Percentiles rank a stretch among this genome's conserved stretches.
These are phyloP conservation scores for Fraxinus cuspidata DNA, from an alignment of 257 asterid genomes.

Conservation along the genomic window DNA sequence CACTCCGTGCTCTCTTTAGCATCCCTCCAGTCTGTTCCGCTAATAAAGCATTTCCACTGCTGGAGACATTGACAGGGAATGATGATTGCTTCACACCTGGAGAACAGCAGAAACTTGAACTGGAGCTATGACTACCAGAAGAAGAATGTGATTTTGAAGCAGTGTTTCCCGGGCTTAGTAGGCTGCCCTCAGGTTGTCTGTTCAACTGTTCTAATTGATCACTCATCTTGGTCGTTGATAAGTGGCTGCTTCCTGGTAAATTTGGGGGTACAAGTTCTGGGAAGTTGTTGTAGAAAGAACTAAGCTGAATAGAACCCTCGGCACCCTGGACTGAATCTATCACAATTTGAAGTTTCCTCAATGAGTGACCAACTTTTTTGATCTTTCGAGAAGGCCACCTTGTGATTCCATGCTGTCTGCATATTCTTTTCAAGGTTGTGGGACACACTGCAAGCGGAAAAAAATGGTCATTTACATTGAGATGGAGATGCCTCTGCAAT, in stretches of 20 bases:
- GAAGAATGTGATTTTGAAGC: conserved; percentile 52
- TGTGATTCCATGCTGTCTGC: conserved; percentile 81
- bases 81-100: conserved; percentile 54
- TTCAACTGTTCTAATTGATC: conserved; percentile 28
- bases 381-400: conserved; percentile 92
- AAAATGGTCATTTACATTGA: conserved; percentile 3
- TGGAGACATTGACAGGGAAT: conserved; percentile 30
- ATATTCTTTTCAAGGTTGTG: conserved; percentile 83
- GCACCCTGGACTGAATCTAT: conserved; percentile 83
- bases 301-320: conserved; percentile 67
- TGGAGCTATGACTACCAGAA: conserved; percentile 72
- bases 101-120: conserved; percentile 59
- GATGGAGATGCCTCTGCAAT: conserved; percentile 6
- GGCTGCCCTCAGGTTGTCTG: conserved; percentile 37
- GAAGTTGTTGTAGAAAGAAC: conserved; percentile 73
- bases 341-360: conserved; percentile 83
- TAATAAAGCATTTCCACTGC: conserved; percentile 39
- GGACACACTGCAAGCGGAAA: conserved; percentile 68
- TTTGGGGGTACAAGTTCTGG: conserved; percentile 67
- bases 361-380: conserved; percentile 82
- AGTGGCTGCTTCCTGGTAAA: conserved; percentile 38
- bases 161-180: conserved; percentile 43
- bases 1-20: conserved; percentile 49
- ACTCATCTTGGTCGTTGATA: conserved; percentile 23
- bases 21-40: conserved; percentile 38